These are phyloP conservation scores for Suillus sp. DNA, from an alignment of 768 basidiomycete species.

Conservation along the genomic window DNA sequence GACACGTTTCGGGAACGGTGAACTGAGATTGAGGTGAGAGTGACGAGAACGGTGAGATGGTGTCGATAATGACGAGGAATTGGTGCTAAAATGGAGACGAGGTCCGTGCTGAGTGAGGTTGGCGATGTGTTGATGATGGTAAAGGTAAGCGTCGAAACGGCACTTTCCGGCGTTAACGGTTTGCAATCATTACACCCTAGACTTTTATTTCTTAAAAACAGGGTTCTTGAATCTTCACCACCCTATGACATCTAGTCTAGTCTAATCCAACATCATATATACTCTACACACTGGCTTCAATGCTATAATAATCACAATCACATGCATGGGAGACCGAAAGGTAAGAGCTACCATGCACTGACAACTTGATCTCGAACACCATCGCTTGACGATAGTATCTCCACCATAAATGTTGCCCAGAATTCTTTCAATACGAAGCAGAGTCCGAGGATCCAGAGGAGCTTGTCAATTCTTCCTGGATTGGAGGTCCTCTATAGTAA, in stretches of 20 bases:
- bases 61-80: too few relatives aligned
- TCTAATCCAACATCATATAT: neutral
- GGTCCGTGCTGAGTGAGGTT: too few relatives aligned
- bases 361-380: neutral
- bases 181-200: too few relatives aligned
- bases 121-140: too few relatives aligned
- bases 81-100: too few relatives aligned
- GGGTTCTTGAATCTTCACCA: neutral
- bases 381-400: neutral
- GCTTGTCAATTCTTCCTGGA: conserved; percentile 24
- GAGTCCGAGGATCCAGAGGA: neutral
- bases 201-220: neutral
- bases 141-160: too few relatives aligned
- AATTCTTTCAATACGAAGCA: neutral
- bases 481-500: conserved; percentile 48
- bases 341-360: neutral
- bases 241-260: neutral
- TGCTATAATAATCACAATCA: neutral
- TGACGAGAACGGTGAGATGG: too few relatives aligned
- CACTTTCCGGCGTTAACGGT: too few relatives aligned
- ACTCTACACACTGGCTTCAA: neutral
- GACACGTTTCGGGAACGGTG: too few relatives aligned
- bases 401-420: too few relatives aligned
- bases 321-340: neutral
- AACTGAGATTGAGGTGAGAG: too few relatives aligned